Percentiles rank a stretch among this genome's conserved stretches.
Evolutionary conservation across 306 rosid species (phyloP).

Genomic region (Echinosophora koreensis): DNA sequence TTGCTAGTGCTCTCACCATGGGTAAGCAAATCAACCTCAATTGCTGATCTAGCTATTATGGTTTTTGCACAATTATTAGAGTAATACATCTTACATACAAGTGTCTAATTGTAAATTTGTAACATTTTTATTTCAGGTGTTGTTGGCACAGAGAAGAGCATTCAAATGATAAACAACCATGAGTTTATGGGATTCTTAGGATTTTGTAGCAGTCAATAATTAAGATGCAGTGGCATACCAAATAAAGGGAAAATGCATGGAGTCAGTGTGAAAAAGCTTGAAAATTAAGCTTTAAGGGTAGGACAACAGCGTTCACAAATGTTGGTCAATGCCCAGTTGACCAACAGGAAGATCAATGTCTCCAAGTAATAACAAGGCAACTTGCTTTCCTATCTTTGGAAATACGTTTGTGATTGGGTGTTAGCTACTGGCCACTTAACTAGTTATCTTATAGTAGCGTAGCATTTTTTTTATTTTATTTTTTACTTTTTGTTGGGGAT

Average conservation of each 20-base stretch:
- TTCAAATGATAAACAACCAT: constrained; percentile 72
- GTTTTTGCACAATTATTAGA: not conserved
- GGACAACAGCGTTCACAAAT: not conserved
- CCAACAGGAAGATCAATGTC: constrained; percentile 48
- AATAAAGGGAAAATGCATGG: not conserved
- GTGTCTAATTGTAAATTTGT: constrained; percentile 21
- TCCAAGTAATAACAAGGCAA: constrained; percentile 31
- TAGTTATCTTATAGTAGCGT: not conserved
- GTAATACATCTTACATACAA: not conserved
- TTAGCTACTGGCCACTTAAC: constrained; percentile 56
- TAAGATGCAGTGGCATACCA: not conserved
- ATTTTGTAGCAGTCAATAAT: constrained; percentile 70
- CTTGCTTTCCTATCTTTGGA: not conserved
- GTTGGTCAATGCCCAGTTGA: constrained; percentile 81
- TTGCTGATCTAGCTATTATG: not conserved
- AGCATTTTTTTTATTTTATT: not conserved
- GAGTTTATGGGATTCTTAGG: constrained; percentile 90
- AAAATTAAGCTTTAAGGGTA: not conserved
- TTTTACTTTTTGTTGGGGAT: not conserved
- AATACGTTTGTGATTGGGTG: constrained; percentile 39
- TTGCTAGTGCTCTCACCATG: constrained; percentile 88
- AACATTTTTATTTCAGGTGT: constrained; percentile 62
- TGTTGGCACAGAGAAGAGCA: constrained; percentile 64
- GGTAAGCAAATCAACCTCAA: constrained; percentile 54
- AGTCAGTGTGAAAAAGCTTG: not conserved